Conservation (phyloP, 2,329 filamentous ascomycete genomes). For the Hortaea sp. region DNA sequence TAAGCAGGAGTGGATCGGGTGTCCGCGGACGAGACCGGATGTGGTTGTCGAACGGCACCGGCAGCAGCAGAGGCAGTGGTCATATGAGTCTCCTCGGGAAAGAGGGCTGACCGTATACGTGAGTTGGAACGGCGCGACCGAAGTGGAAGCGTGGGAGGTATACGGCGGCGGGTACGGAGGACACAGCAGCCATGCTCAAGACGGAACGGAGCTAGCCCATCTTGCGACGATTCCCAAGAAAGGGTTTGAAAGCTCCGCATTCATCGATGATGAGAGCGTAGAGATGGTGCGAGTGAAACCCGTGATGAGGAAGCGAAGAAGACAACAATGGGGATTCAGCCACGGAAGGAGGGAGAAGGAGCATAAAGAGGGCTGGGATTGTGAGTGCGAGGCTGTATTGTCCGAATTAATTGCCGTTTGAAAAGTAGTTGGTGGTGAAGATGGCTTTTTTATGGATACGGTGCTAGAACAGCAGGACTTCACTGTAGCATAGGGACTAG, state of each 20-base stretch:
- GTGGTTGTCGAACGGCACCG: slow-evolving; percentile 1
- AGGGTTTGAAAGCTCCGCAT: slow-evolving; percentile 16
- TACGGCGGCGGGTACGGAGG: slow-evolving; percentile 3
- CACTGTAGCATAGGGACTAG: no score
- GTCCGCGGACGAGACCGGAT: slow-evolving; percentile 3
- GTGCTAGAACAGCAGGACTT: no score
- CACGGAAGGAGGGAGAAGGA: no score
- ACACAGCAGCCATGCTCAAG: neutral
- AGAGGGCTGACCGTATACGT: slow-evolving; percentile 3
- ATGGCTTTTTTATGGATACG: no score
- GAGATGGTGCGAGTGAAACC: neutral
- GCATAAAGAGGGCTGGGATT: no score
- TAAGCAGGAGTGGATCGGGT: slow-evolving; percentile 14
- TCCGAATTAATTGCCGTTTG: no score
- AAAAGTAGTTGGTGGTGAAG: no score
- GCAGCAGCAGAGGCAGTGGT: neutral
- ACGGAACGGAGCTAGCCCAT: neutral
- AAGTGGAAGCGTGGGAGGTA: slow-evolving; percentile 16
- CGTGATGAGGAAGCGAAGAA: neutral
- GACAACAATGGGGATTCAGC: neutral
- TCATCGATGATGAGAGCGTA: slow-evolving; percentile 1
- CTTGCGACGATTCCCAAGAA: slow-evolving; percentile 4
- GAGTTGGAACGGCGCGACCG: slow-evolving; percentile 21
- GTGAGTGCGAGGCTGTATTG: no score
- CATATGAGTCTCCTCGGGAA: neutral